Evolutionary conservation across 2,329 filamentous ascomycete species (phyloP), one percentile per base, ranked within the genome.

Genomic region (Dryadomyces sulphureus): DNA sequence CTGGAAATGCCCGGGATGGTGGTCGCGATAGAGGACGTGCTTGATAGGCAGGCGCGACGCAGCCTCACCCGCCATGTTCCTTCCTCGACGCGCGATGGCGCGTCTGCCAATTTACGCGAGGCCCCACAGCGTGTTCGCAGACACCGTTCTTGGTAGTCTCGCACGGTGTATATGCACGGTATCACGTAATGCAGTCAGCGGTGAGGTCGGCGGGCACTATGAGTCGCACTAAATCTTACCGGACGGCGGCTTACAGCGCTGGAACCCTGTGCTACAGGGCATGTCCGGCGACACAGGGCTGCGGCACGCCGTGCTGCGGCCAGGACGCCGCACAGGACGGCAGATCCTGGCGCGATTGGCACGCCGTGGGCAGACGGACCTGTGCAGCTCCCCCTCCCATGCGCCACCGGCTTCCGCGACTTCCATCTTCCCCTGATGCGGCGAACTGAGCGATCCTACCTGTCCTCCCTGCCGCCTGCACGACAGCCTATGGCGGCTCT

Each of bases 71-170:
- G 41, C 45, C 32, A 40, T 41, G 45, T 47, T 41, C 38, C 20
- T 35, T 19, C 21, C 41, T 43, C 41, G 19, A 42, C 47, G 45
- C 45, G 14, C 30, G 17, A 32, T 32, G 47, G 41, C 50, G 48
- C 46, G 44, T 50, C 48, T 34, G 38, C 38, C 48, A 39, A 48
- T 50, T 50, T 45, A 52, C 50, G 49, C 49, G 49, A 45, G 19
- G 24, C 19, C 39, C 40, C 32, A 45, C 45, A 38, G 43, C 44
- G 44, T 32, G 47, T 44, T 14, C 9, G 27, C 27, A 12, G 27
- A 14, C 27, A 32, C 27, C 27, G 27, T 32, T 9, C 11, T 25
- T 1, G 22, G 9, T 14, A 24, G 12, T 8, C 4, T 24, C 22
- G 3, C 5, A 21, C 20, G 4, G 3, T 32, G 24, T 21, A 19